phyloP scores from a whole-genome alignment of 2,329 filamentous ascomycete species.

The Salinomyces thailandicus region DNA sequence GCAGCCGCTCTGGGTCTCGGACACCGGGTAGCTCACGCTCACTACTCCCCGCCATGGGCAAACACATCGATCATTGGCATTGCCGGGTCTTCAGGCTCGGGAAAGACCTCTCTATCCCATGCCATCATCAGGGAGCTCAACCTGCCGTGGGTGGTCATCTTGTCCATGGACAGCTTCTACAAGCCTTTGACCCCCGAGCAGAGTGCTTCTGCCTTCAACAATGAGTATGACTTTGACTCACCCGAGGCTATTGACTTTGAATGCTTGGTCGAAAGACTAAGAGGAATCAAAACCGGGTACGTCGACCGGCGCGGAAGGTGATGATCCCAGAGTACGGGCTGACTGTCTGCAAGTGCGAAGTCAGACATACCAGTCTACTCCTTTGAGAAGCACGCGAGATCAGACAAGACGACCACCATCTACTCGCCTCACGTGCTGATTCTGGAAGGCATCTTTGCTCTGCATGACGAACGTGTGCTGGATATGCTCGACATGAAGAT shows the following conservation, averaged over 20 bases:
- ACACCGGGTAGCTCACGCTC: constrained; percentile 35
- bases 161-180: constrained; percentile 98
- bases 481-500: constrained; percentile 93
- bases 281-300: constrained; percentile 86
- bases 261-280: constrained; percentile 64
- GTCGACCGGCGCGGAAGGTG: constrained; percentile 13
- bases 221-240: constrained; percentile 93
- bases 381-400: constrained; percentile 77
- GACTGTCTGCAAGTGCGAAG: constrained; percentile 50
- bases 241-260: constrained; percentile 95
- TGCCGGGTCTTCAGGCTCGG: constrained; percentile 86
- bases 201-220: constrained; percentile 69
- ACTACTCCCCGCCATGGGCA: constrained; percentile 91
- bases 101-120: constrained; percentile 87
- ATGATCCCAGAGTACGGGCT: constrained; percentile 4
- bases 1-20: not conserved
- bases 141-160: constrained; percentile 92
- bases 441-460: constrained; percentile 87
- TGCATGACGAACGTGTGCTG: constrained; percentile 77
- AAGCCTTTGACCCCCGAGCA: constrained; percentile 74
- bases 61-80: constrained; percentile 95
- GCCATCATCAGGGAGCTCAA: constrained; percentile 85
- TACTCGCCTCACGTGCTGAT: constrained; percentile 96
- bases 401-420: constrained; percentile 70
- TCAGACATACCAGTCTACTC: constrained; percentile 93